Conservation (phyloP, 2,329 filamentous ascomycete species). For the Microcyclospora tardicrescens region DNA sequence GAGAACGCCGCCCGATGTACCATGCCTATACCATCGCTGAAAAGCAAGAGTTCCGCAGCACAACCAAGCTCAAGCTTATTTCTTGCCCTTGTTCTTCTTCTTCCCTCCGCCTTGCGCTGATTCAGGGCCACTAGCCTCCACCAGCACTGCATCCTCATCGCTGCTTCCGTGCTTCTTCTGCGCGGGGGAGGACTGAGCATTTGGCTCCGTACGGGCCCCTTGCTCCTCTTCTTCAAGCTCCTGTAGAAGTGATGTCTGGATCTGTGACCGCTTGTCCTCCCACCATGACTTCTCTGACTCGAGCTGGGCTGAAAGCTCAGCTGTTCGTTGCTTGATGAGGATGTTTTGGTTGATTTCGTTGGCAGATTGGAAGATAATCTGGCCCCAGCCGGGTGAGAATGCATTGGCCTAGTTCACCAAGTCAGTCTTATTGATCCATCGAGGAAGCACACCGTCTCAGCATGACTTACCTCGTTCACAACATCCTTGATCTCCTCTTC, state of each 20-base stretch:
- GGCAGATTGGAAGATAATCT: constrained; percentile 90
- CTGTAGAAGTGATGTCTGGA: constrained; percentile 68
- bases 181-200: constrained; percentile 13
- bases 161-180: constrained; percentile 28
- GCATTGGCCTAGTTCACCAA: constrained; percentile 61
- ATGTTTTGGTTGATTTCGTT: constrained; percentile 90
- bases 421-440: constrained; percentile 2
- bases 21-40: not conserved
- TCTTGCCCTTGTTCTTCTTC: constrained; percentile 52
- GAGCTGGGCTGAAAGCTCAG: constrained; percentile 59
- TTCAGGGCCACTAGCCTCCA: constrained; percentile 47
- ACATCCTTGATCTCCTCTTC: constrained; percentile 92
- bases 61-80: constrained; percentile 25
- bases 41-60: not conserved
- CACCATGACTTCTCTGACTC: constrained; percentile 78
- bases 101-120: constrained; percentile 28
- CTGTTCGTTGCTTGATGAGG: constrained; percentile 58
- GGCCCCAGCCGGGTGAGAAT: constrained; percentile 77
- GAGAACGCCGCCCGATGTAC: not conserved
- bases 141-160: constrained; percentile 65
- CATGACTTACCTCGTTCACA: constrained; percentile 61
- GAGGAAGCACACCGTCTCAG: not conserved
- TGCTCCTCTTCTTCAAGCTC: constrained; percentile 52
- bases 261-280: constrained; percentile 65
- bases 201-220: constrained; percentile 1